Percentiles rank a stretch among this genome's conserved stretches.
Evolutionary conservation across 352 stramenopile species (phyloP).

Genomic region (Saprolegnia diclina): DNA sequence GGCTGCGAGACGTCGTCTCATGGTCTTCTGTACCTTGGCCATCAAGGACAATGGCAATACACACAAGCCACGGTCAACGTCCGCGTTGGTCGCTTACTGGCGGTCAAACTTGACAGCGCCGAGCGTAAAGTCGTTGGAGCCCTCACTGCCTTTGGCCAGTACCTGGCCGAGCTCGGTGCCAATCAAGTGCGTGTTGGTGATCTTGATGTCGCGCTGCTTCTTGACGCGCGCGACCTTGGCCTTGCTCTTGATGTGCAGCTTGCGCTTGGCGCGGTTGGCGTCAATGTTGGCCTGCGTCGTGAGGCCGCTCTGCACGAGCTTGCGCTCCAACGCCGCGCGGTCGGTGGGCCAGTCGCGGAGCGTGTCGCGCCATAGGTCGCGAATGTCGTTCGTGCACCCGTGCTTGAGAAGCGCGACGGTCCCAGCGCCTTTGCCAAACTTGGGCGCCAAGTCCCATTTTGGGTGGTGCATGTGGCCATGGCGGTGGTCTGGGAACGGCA

Average conservation of each 20-base stretch:
- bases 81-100: neutral
- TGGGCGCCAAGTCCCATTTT: constrained; percentile 35
- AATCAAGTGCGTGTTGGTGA: constrained; percentile 84
- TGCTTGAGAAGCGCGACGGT: constrained; percentile 80
- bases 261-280: constrained; percentile 61
- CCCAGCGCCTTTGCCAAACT: constrained; percentile 60
- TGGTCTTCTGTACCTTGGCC: neutral
- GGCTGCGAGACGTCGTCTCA: neutral
- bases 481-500: constrained; percentile 62
- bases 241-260: constrained; percentile 68
- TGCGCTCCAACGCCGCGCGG: constrained; percentile 67
- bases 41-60: constrained; percentile 1
- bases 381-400: constrained; percentile 80
- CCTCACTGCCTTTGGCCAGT: constrained; percentile 50
- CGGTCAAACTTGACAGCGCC: constrained; percentile 71
- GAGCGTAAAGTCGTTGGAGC: constrained; percentile 71
- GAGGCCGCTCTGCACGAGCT: constrained; percentile 71
- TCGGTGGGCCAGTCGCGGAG: constrained; percentile 64
- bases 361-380: constrained; percentile 76
- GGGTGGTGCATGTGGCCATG: neutral
- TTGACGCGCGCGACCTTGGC: constrained; percentile 64
- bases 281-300: constrained; percentile 80
- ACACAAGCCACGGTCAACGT: neutral
- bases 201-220: constrained; percentile 85
- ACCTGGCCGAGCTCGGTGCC: constrained; percentile 80